Conservation (phyloP, 2,329 filamentous ascomycete genomes). For the Aspergillus sp. region DNA sequence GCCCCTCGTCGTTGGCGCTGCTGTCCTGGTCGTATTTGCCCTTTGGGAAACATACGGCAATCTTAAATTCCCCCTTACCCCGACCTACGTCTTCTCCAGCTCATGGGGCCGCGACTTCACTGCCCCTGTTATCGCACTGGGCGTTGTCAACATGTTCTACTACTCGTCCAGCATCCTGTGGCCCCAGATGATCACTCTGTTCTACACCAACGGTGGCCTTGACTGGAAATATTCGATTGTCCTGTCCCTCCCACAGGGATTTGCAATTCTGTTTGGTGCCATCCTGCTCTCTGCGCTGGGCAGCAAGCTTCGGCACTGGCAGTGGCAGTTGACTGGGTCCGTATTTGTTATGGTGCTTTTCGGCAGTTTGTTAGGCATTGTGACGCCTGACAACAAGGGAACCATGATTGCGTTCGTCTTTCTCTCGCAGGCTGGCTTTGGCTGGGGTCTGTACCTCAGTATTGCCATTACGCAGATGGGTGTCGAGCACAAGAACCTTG, state of each 20-base stretch:
- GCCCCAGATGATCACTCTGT: slow-evolving; percentile 51
- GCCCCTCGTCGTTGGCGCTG: no score
- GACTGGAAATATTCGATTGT: slow-evolving; percentile 36
- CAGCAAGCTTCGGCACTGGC: slow-evolving; percentile 45
- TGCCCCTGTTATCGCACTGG: slow-evolving; percentile 32
- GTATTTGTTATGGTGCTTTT: slow-evolving; percentile 51
- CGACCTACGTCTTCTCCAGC: slow-evolving; percentile 41
- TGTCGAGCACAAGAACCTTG: slow-evolving; percentile 51
- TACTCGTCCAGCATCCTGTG: slow-evolving; percentile 47
- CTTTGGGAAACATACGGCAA: no score
- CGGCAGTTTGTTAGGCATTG: slow-evolving; percentile 46
- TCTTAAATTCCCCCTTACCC: no score
- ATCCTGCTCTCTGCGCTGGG: slow-evolving; percentile 44
- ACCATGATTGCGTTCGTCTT: slow-evolving; percentile 50
- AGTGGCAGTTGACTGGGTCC: slow-evolving; percentile 48
- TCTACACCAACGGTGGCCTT: slow-evolving; percentile 33
- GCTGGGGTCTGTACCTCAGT: slow-evolving; percentile 45
- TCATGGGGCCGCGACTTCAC: slow-evolving; percentile 37
- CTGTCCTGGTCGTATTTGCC: no score
- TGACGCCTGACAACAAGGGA: slow-evolving; percentile 45
- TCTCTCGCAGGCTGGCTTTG: slow-evolving; percentile 46
- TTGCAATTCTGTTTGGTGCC: slow-evolving; percentile 31
- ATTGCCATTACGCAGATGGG: slow-evolving; percentile 53
- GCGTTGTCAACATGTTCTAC: slow-evolving; percentile 55
- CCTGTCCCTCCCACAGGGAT: slow-evolving; percentile 44